These are phyloP conservation scores for Hypoxylon fragiforme DNA, from an alignment of 495 filamentous ascomycete species.

Conservation along the genomic window DNA sequence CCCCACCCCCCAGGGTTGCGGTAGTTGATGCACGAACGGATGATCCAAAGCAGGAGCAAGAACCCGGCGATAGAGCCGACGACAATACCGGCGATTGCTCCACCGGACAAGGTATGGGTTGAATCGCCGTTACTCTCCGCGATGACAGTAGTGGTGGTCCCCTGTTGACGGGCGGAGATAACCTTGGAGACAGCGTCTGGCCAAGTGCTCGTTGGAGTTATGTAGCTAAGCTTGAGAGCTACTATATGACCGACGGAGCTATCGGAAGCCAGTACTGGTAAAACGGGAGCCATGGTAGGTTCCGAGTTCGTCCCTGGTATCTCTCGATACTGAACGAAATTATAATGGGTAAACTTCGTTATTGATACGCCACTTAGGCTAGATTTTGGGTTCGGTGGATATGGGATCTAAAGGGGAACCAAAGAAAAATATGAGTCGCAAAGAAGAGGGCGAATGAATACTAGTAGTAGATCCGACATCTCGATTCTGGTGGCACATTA, in stretches of 20 bases:
- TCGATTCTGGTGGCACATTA: slow-evolving; percentile 11
- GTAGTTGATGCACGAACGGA: slow-evolving; percentile 45
- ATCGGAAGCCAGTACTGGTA: slow-evolving; percentile 4
- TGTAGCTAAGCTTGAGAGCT: slow-evolving; percentile 13
- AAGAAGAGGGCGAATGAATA: slow-evolving; percentile 15
- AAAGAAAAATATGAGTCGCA: slow-evolving; percentile 1
- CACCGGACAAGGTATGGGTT: slow-evolving; percentile 50
- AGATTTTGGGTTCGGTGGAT: slow-evolving; percentile 3
- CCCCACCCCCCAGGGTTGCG: slow-evolving; percentile 38
- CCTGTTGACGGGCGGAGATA: slow-evolving; percentile 23
- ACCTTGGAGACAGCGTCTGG: slow-evolving; percentile 25
- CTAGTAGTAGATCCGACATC: slow-evolving; percentile 18
- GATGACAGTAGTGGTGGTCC: slow-evolving; percentile 33
- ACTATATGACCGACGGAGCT: slow-evolving; percentile 8
- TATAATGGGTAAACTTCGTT: background rate
- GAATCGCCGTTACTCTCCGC: slow-evolving; percentile 33
- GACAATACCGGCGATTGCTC: slow-evolving; percentile 63
- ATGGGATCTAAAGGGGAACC: slow-evolving; percentile 10
- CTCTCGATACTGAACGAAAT: background rate
- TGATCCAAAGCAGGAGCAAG: slow-evolving; percentile 58
- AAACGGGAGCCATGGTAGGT: slow-evolving; percentile 29
- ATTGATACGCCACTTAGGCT: background rate
- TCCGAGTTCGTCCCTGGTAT: background rate
- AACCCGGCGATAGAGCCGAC: slow-evolving; percentile 61
- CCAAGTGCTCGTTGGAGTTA: slow-evolving; percentile 28